These are phyloP conservation scores for Metroxylon sagu DNA, from an alignment of 176 grass and related monocot genomes.

Conservation along the genomic window DNA sequence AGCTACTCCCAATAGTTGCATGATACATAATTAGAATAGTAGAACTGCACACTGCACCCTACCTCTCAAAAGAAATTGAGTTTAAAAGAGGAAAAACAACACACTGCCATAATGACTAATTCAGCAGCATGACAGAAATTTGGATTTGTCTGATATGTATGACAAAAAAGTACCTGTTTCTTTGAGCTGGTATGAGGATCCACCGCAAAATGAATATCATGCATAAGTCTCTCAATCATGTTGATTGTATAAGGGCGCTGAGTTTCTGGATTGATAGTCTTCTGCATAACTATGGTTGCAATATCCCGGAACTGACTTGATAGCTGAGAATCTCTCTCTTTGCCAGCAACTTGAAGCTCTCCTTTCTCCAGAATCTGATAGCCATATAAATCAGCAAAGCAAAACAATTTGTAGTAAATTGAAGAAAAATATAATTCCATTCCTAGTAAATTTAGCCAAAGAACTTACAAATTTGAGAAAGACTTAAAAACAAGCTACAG, in stretches of 20 bases:
- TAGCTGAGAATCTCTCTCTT: conserved; percentile 81
- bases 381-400: not conserved
- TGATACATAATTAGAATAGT: too few species aligned
- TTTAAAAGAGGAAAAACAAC: too few species aligned
- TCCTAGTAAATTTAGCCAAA: too few species aligned
- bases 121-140: not conserved
- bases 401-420: not conserved
- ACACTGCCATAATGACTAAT: conserved; percentile 3
- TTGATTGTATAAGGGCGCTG: conserved; percentile 78
- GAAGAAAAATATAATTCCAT: too few species aligned
- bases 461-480: too few species aligned
- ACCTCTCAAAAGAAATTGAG: too few species aligned
- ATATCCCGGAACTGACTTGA: conserved; percentile 85
- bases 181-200: conserved; percentile 57
- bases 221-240: conserved; percentile 93
- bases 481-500: too few species aligned
- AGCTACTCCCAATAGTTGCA: too few species aligned
- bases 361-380: conserved; percentile 76
- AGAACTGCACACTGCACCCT: too few species aligned
- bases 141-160: not conserved
- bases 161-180: conserved; percentile 33
- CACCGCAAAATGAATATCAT: conserved; percentile 77
- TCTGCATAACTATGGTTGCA: conserved; percentile 93
- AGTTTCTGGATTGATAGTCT: conserved; percentile 78
- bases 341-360: conserved; percentile 94